These are phyloP conservation scores for Mucor ambiguus DNA, from an alignment of 371 early-diverging fungal species.

Conservation along the genomic window DNA sequence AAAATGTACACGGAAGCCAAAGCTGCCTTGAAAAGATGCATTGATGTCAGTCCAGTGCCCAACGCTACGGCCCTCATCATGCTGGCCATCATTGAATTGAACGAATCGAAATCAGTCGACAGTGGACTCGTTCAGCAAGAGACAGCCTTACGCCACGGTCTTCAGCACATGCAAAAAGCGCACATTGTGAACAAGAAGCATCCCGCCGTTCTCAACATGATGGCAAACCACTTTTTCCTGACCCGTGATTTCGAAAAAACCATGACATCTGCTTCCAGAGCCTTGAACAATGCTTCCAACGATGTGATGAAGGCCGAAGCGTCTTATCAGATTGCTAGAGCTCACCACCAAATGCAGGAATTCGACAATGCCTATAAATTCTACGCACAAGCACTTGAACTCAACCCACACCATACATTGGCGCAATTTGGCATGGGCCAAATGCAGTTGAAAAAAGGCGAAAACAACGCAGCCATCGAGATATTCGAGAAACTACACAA, in stretches of 20 bases:
- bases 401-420: conserved; percentile 67
- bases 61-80: conserved; percentile 70
- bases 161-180: conserved; percentile 55
- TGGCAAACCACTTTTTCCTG: conserved; percentile 63
- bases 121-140: conserved; percentile 40
- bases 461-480: conserved; percentile 63
- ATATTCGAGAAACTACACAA: conserved; percentile 75
- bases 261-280: conserved; percentile 47
- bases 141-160: conserved; percentile 40
- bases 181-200: conserved; percentile 48
- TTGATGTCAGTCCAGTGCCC: conserved; percentile 49
- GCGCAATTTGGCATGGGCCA: conserved; percentile 85
- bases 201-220: conserved; percentile 55
- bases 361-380: conserved; percentile 72
- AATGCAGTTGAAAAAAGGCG: conserved; percentile 58
- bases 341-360: conserved; percentile 60
- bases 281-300: conserved; percentile 51
- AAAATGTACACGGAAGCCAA: conserved; percentile 72
- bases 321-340: conserved; percentile 62
- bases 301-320: conserved; percentile 62
- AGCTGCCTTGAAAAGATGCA: conserved; percentile 70
- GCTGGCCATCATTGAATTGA: conserved; percentile 80
- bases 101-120: conserved; percentile 57
- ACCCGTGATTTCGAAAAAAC: conserved; percentile 55
- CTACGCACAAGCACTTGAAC: conserved; percentile 69